Percentiles rank a stretch among this genome's conserved stretches.
Conservation (phyloP, 169 alveolate genomes). For the Blepharisma undulans region DNA sequence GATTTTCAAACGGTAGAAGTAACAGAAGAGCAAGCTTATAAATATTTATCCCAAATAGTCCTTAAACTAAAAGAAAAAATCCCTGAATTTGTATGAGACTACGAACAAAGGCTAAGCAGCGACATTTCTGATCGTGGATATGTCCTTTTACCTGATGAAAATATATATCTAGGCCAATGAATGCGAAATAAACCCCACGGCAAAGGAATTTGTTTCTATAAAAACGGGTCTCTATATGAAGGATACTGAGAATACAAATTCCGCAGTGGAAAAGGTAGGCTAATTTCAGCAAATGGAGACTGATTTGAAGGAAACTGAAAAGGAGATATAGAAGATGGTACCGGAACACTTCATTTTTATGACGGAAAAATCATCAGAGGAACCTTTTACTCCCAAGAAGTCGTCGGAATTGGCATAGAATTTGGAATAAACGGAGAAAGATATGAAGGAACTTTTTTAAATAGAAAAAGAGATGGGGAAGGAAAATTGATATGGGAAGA, state of each 20-base stretch:
- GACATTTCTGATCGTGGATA: not conserved
- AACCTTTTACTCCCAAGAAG: constrained; percentile 56
- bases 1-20: too few relatives aligned
- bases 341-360: constrained; percentile 51
- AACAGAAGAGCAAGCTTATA: not conserved
- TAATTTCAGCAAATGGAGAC: constrained; percentile 62
- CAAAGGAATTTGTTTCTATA: constrained; percentile 58
- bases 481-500: constrained; percentile 50
- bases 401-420: constrained; percentile 54
- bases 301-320: constrained; percentile 41
- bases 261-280: constrained; percentile 53
- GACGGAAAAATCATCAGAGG: not conserved
- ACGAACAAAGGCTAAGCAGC: not conserved
- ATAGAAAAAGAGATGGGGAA: not conserved
- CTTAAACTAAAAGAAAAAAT: not conserved
- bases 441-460: not conserved
- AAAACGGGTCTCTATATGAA: constrained; percentile 55
- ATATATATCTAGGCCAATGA: not conserved
- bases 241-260: constrained; percentile 56
- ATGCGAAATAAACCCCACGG: constrained; percentile 42
- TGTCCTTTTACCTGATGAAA: not conserved
- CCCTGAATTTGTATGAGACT: constrained; percentile 2
- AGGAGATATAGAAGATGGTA: constrained; percentile 86
- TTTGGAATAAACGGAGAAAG: constrained; percentile 46
- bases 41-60: not conserved